phyloP scores from a whole-genome alignment of 116 monocot species.

The Cymodocea nodosa region DNA sequence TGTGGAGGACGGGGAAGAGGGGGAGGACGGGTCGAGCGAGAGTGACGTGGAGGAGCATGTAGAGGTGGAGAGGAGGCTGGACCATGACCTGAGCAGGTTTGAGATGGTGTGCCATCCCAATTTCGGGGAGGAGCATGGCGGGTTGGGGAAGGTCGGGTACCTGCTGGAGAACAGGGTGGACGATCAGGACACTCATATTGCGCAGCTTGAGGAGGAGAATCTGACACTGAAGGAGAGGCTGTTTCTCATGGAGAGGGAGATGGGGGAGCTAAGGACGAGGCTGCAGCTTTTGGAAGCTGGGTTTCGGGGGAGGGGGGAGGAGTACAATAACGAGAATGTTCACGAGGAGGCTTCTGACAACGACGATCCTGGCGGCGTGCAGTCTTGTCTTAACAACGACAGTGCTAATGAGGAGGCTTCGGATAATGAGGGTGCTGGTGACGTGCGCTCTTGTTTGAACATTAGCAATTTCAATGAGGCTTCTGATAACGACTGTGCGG shows the following conservation, averaged over 20 bases:
- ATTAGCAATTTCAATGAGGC: no score
- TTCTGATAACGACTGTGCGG: no score
- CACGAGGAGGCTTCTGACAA: no score
- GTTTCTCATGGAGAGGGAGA: conserved; percentile 58
- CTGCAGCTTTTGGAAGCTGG: conserved; percentile 29
- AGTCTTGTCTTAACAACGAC: no score
- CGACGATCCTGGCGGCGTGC: no score
- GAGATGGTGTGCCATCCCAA: conserved; percentile 72
- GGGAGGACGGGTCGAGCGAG: conserved; percentile 52
- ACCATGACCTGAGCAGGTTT: conserved; percentile 83
- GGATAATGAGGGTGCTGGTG: conserved; percentile 15
- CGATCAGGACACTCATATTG: conserved; percentile 50
- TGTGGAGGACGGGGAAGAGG: conserved; percentile 27
- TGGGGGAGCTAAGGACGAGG: conserved; percentile 38
- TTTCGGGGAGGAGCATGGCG: conserved; percentile 19
- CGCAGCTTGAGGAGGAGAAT: conserved; percentile 63
- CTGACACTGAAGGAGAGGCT: conserved; percentile 59
- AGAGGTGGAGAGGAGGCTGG: conserved; percentile 75
- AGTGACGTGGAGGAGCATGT: conserved; percentile 90
- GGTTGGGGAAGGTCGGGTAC: conserved; percentile 7
- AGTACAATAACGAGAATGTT: not conserved
- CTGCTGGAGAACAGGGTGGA: conserved; percentile 36
- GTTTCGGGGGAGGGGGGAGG: not conserved
- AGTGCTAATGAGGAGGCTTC: conserved; percentile 15
- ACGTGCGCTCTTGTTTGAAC: not conserved